Evolutionary conservation across 2,329 filamentous ascomycete genomes (phyloP).

Genomic region (Davidsoniella neocaledoniae): DNA sequence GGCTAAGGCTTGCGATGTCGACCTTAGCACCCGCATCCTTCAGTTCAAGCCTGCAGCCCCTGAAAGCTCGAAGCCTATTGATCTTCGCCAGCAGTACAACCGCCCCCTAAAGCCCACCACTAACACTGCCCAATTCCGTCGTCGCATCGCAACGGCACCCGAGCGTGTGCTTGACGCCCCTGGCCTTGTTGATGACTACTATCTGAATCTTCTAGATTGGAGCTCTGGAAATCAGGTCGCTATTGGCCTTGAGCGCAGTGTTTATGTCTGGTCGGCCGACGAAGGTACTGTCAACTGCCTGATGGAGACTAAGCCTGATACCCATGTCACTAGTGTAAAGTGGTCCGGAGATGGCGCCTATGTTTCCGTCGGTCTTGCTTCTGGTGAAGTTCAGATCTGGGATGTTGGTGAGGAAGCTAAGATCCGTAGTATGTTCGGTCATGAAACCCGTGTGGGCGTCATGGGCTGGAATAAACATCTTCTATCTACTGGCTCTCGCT

Average conservation of each 20-base stretch:
- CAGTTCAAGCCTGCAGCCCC: conserved; percentile 97
- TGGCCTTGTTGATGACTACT: conserved; percentile 94
- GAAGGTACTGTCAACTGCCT: conserved; percentile 78
- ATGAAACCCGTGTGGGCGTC: conserved; percentile 89
- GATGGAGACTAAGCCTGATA: conserved; percentile 74
- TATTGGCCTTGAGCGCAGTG: conserved; percentile 88
- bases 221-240: conserved; percentile 95
- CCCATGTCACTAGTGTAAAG: conserved; percentile 95
- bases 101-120: conserved; percentile 69
- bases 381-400: conserved; percentile 98
- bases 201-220: conserved; percentile 97
- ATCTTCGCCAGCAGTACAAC: conserved; percentile 95
- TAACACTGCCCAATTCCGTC: conserved; percentile 69
- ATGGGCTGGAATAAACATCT: conserved; percentile 99
- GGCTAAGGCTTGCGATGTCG: conserved; percentile 81
- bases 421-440: conserved; percentile 95
- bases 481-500: conserved; percentile 84
- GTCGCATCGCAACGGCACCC: conserved; percentile 83
- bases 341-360: conserved; percentile 97
- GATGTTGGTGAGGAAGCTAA: conserved; percentile 89
- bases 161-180: conserved; percentile 94
- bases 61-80: conserved; percentile 95
- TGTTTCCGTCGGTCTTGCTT: conserved; percentile 84
- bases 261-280: conserved; percentile 97
- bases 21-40: conserved; percentile 84